A percentile compares a stretch with the other conserved stretches of the same genome.
phyloP scores from a whole-genome alignment of 352 stramenopile species.

The Plasmopara muralis region DNA sequence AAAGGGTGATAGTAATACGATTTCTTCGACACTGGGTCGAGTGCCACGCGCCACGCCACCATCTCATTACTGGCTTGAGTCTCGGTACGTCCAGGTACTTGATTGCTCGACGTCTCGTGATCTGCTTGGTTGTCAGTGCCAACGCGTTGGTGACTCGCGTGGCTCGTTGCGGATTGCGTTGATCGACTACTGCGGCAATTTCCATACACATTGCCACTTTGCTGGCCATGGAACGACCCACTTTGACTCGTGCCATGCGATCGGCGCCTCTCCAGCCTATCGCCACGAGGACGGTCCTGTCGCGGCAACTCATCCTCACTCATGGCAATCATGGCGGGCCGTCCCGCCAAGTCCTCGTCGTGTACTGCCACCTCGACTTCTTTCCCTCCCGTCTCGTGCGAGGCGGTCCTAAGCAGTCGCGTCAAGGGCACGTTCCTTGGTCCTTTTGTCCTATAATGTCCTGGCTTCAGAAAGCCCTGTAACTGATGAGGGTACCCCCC shows the following conservation, averaged over 20 bases:
- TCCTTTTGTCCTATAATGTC: constrained; percentile 3
- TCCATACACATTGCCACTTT: constrained; percentile 3
- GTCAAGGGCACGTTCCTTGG: constrained; percentile 9
- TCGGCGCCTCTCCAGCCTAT: not conserved
- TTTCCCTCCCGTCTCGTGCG: constrained; percentile 8
- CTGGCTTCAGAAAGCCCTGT: constrained; percentile 11
- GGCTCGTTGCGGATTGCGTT: constrained; percentile 6
- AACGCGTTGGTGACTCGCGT: constrained; percentile 20
- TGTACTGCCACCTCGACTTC: not conserved
- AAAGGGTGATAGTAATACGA: constrained; percentile 97
- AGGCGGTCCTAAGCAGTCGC: constrained; percentile 1
- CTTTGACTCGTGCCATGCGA: not conserved
- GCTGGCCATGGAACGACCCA: constrained; percentile 5
- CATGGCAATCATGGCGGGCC: constrained; percentile 26
- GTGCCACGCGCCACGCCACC: constrained; percentile 68
- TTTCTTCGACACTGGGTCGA: constrained; percentile 80
- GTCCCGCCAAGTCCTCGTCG: constrained; percentile 6
- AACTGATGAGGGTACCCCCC: constrained; percentile 11
- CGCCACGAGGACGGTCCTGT: constrained; percentile 1
- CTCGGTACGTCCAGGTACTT: not conserved
- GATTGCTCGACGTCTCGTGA: not conserved
- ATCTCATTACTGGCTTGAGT: constrained; percentile 2
- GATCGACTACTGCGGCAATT: constrained; percentile 9
- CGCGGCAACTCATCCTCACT: constrained; percentile 22
- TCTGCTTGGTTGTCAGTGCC: not conserved